phyloP scores from a whole-genome alignment of 139 green algal genomes.

The Picochlorum sp. region DNA sequence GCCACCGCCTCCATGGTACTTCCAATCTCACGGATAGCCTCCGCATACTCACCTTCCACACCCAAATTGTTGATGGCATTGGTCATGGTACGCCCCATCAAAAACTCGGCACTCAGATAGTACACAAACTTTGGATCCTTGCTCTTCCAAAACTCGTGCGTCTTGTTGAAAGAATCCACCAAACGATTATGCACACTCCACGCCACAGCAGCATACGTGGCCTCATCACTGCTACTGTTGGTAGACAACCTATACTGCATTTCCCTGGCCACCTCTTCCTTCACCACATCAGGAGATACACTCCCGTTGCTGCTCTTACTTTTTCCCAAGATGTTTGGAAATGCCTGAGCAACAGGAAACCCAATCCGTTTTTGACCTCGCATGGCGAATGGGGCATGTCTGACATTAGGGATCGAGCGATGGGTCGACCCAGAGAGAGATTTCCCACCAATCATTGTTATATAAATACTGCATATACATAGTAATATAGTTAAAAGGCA shows the following conservation, averaged over 20 bases:
- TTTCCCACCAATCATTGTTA: background rate
- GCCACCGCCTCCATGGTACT: constrained; percentile 27
- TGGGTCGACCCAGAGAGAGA: too few species aligned
- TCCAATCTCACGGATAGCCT: constrained; percentile 38
- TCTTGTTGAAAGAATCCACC: constrained; percentile 75
- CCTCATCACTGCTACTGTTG: background rate
- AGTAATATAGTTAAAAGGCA: background rate
- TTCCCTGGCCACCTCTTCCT: constrained; percentile 4
- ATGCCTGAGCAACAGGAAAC: too few species aligned
- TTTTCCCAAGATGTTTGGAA: background rate
- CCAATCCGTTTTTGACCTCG: too few species aligned
- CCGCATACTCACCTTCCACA: constrained; percentile 70
- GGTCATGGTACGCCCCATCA: constrained; percentile 88
- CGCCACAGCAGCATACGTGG: constrained; percentile 17
- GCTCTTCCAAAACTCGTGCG: constrained; percentile 71
- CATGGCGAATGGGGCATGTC: too few species aligned
- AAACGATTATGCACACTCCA: constrained; percentile 74
- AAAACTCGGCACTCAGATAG: constrained; percentile 95
- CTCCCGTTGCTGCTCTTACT: background rate
- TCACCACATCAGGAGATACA: background rate
- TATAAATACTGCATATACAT: background rate
- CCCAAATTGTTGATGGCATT: constrained; percentile 95
- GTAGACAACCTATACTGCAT: constrained; percentile 9
- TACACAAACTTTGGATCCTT: constrained; percentile 88
- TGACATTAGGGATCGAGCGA: too few species aligned